Base-by-base conservation (phyloP, 2,329 filamentous ascomycete species). In the Capronia americana region DNA sequence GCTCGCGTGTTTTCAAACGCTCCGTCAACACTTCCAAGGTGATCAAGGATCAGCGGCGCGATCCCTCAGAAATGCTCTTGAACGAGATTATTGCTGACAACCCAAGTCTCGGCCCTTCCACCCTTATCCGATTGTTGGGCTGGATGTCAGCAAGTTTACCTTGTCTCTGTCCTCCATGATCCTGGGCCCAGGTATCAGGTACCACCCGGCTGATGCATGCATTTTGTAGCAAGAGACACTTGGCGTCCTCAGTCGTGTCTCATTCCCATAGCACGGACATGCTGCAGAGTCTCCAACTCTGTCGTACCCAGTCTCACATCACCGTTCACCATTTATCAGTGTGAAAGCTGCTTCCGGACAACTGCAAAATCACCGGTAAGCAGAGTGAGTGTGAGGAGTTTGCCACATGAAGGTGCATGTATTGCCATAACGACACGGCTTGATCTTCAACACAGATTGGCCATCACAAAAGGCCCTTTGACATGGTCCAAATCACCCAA, bases 401-500 rank as follows among this genome's bases (percentile, higher is more conserved):
- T n/a, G 8, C 38, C 38, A 44, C 38, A 3, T 44, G 38, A n/a
- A 8, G 38, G 14, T 20, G 56, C 54, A 20, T 23, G 48, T 23
- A 12, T 51, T 51, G 48, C 48, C 24, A 24, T 14, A 12, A 26
- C 5, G 12, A 26, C 20, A 26, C 48, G 20, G 48, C 20, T 23
- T 32, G 30, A 51, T 23, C 7, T 51, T 12, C 48, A 3, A 51
- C n/a, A 51, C 30, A 32, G 30, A 32, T 32, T 32, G 30, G 30
- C 30, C 20, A 10, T 67, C 41, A 69, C 17, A 65, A 20, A n/a
- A 69, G 34, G 24, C 58, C 60, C 20, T 32, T 62, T 12, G 65
- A 58, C 67, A 69, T 69, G 30, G 46, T 68, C 67, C 67, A 69
- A 50, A 64, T 68, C 4, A 63, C 65, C 65, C 65, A 67, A 24